Evolutionary conservation across 257 asterid species (phyloP), one percentile per base, ranked within the genome.

Genomic region (Ligustrum vulgare): DNA sequence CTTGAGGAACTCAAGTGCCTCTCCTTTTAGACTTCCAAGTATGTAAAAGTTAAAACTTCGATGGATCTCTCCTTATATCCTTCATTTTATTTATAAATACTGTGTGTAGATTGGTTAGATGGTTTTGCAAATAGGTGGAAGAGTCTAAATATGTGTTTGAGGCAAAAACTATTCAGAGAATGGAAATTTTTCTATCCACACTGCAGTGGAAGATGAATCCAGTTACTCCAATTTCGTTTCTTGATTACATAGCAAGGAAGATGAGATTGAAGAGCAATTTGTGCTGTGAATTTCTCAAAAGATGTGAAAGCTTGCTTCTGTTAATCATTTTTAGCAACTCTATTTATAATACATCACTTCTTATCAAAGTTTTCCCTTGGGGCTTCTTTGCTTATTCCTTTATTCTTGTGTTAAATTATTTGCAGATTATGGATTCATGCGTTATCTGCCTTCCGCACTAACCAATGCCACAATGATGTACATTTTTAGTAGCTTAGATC

Each of bases 391-490:
- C 47, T 39, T 39, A 35, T 2, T 39, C 15, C 20, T 6, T 51
- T 18, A 31, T 25, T 45, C 0, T 43, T 0, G 62, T 51, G 62
- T 36, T 39, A 12, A 12, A 36, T 56, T 11, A 22, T 58, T 43
- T 22, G 9, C 79, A 32, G 74, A 67, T 41, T 63, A 70, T 13
- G 43, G 54, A 70, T 60, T 70, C 28, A 15, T 33, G 39, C 41
- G 18, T 65, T 74, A 77, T 81, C 84, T 79, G 73, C 97, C 97
- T 31, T 94, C 98, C 77, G 88, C 90, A 67, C 65, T 92, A 87
- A 96, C 98, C 49, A 88, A 92, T 68, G 97, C 97, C 28, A 87
- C 87, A 83, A 88, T 94, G 92, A 80, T 87, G 88, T 85, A 84
- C 70, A 93, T 89, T 41, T 72, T 92, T 31, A 84, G 80, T 82